Percentiles rank a stretch among this genome's conserved stretches.
Conservation (phyloP, 2,329 filamentous ascomycete genomes). For the Lasiodiplodia gonubiensis region DNA sequence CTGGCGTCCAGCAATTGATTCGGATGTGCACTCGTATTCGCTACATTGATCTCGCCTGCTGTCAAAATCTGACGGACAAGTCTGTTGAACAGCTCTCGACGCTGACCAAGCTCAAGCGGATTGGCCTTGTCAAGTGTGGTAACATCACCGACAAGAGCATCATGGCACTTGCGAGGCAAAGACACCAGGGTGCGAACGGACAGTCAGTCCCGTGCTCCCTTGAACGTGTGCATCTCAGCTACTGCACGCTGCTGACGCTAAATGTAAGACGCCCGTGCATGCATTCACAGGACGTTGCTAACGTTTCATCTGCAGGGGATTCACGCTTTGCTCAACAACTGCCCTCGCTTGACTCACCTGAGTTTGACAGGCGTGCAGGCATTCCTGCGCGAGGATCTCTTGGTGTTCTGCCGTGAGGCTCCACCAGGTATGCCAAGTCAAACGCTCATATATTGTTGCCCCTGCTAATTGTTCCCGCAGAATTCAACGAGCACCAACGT, state of each 20-base stretch:
- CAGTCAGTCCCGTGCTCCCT: constrained; percentile 69
- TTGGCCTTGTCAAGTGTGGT: constrained; percentile 92
- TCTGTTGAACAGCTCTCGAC: constrained; percentile 84
- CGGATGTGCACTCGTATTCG: constrained; percentile 88
- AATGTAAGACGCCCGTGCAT: constrained; percentile 62
- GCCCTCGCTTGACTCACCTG: constrained; percentile 89
- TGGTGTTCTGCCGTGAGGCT: constrained; percentile 83
- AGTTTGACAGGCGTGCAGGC: constrained; percentile 92
- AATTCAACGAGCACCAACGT: constrained; percentile 94
- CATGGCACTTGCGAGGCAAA: constrained; percentile 76
- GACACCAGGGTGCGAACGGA: constrained; percentile 58
- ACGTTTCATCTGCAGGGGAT: constrained; percentile 70
- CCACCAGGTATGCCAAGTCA: constrained; percentile 64
- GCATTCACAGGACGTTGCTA: constrained; percentile 35
- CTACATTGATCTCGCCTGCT: constrained; percentile 98
- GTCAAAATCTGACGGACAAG: constrained; percentile 81
- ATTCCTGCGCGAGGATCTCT: constrained; percentile 84
- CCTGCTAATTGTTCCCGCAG: constrained; percentile 52
- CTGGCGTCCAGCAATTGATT: constrained; percentile 83
- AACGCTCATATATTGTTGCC: background rate
- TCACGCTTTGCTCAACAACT: constrained; percentile 84
- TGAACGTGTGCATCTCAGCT: constrained; percentile 94
- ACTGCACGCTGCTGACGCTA: constrained; percentile 84
- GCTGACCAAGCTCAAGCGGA: constrained; percentile 90
- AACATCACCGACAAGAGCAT: constrained; percentile 91